Evolutionary conservation across 139 green algal species (phyloP).

Genomic region (Haematococcus lacustris): DNA sequence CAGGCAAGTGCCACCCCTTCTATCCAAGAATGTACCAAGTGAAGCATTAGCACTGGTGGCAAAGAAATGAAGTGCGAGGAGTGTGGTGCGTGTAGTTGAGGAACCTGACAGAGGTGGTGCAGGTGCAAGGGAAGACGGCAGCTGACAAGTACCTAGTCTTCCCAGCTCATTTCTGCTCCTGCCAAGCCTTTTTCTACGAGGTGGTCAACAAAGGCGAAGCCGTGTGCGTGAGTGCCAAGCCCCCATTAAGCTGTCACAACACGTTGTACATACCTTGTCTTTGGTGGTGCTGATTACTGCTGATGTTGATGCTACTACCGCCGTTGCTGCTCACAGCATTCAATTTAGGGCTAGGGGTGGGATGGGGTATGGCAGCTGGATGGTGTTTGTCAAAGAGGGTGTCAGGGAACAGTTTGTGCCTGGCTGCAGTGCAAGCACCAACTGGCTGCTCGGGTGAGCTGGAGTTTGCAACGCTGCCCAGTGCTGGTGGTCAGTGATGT

Average conservation of each 20-base stretch:
- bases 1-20: constrained; percentile 8
- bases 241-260: background rate
- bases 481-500: constrained; percentile 26
- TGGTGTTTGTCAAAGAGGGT: background rate
- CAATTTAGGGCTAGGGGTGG: background rate
- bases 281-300: background rate
- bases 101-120: background rate
- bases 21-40: background rate
- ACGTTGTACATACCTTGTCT: background rate
- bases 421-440: constrained; percentile 82
- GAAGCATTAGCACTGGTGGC: background rate
- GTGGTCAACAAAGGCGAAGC: constrained; percentile 57
- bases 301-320: background rate
- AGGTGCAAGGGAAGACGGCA: constrained; percentile 47
- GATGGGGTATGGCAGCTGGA: background rate
- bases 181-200: constrained; percentile 76
- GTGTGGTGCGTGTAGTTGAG: background rate
- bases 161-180: constrained; percentile 74
- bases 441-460: constrained; percentile 61
- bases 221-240: constrained; percentile 14
- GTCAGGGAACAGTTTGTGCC: background rate
- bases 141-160: constrained; percentile 62
- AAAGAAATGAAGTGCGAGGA: background rate
- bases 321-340: background rate
- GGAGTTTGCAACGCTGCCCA: constrained; percentile 17